These are phyloP conservation scores for Pholiota conissans DNA, from an alignment of 768 basidiomycete genomes.

Conservation along the genomic window DNA sequence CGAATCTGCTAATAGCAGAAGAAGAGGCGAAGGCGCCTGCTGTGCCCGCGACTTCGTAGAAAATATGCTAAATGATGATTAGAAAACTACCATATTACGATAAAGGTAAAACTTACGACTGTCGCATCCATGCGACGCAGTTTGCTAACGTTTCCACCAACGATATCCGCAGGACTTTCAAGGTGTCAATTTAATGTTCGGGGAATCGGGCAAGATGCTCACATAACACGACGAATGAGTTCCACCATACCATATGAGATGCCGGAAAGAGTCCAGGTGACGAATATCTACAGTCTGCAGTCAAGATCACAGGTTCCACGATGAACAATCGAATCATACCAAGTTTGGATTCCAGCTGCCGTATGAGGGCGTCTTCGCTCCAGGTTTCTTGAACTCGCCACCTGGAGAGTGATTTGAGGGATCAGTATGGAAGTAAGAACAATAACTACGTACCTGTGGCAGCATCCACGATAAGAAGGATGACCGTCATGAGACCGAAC, in stretches of 20 bases:
- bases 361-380: slow-evolving; percentile 18
- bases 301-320: background rate
- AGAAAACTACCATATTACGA: slow-evolving; percentile 7
- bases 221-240: slow-evolving; percentile 35
- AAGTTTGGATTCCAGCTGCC: slow-evolving; percentile 30
- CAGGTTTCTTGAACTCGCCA: slow-evolving; percentile 26
- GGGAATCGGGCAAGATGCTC: background rate
- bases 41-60: slow-evolving; percentile 32
- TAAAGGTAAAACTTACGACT: slow-evolving; percentile 8
- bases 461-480: slow-evolving; percentile 32
- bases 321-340: too few species aligned
- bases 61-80: slow-evolving; percentile 19
- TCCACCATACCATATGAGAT: slow-evolving; percentile 36
- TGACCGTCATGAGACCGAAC: slow-evolving; percentile 29
- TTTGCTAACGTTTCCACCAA: slow-evolving; percentile 31
- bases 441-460: slow-evolving; percentile 20
- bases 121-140: slow-evolving; percentile 33
- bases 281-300: slow-evolving; percentile 23
- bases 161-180: slow-evolving; percentile 30
- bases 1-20: slow-evolving; percentile 29
- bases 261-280: slow-evolving; percentile 32
- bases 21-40: slow-evolving; percentile 29
- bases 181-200: background rate
- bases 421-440: background rate
- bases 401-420: slow-evolving; percentile 11